These are phyloP conservation scores for Kuraishia ogatae DNA, from an alignment of 805 yeast genomes.

Conservation along the genomic window DNA sequence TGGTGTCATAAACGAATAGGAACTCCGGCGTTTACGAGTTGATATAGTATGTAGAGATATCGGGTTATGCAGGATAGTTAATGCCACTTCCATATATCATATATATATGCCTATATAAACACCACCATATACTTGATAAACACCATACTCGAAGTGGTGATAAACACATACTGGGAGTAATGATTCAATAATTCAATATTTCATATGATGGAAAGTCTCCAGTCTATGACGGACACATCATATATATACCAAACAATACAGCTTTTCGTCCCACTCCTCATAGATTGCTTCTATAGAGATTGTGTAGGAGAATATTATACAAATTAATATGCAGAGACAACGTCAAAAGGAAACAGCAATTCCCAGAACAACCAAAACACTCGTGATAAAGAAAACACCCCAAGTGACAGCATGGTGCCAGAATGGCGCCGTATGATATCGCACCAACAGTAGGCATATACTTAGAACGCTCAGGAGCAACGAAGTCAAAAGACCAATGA, in stretches of 20 bases:
- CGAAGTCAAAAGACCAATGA: constrained; percentile 32
- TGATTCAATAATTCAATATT: no score
- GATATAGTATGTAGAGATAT: no score
- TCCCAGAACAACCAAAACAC: constrained; percentile 35
- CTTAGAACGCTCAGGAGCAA: constrained; percentile 33
- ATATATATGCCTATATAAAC: no score
- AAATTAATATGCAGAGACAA: not conserved
- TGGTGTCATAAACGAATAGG: constrained; percentile 17
- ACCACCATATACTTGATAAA: no score
- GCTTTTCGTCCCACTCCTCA: not conserved
- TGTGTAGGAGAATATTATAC: not conserved
- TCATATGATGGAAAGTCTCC: constrained; percentile 4
- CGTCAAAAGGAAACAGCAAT: constrained; percentile 5
- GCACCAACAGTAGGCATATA: constrained; percentile 32
- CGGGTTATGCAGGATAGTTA: no score
- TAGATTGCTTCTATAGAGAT: not conserved
- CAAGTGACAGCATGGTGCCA: constrained; percentile 37
- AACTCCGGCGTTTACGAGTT: not conserved
- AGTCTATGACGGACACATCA: not conserved
- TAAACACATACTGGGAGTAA: no score
- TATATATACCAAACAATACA: not conserved
- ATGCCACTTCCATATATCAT: no score
- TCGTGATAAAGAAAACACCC: constrained; percentile 27
- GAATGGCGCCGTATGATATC: constrained; percentile 26
- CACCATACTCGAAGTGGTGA: no score